These are phyloP conservation scores for Plantago major DNA, from an alignment of 257 asterid genomes.

Conservation along the genomic window DNA sequence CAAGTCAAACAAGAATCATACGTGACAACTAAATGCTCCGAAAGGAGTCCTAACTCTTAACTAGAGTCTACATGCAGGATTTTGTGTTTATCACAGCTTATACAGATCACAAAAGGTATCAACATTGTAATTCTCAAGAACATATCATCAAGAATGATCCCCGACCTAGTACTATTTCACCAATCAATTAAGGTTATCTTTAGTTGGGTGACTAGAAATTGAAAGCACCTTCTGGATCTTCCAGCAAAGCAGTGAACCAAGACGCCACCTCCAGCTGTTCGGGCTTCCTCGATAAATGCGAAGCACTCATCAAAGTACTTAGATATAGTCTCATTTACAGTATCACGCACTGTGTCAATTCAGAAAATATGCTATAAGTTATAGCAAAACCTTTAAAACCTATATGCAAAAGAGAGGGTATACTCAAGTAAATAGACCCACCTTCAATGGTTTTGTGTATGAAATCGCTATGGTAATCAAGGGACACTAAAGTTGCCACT, in stretches of 20 bases:
- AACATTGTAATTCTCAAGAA: too few species aligned
- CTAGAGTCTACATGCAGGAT: too few species aligned
- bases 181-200: not conserved
- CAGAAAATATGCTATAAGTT: constrained; percentile 5
- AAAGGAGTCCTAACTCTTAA: too few species aligned
- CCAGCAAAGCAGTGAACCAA: constrained; percentile 88
- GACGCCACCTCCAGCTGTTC: constrained; percentile 56
- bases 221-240: constrained; percentile 73
- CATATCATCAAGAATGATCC: too few species aligned
- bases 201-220: not conserved
- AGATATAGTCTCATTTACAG: constrained; percentile 41
- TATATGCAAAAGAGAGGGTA: not conserved
- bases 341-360: constrained; percentile 60
- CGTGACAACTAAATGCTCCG: too few species aligned
- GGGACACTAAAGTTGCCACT: constrained; percentile 43
- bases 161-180: constrained; percentile 2
- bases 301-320: constrained; percentile 70
- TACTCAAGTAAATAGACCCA: constrained; percentile 18
- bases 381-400: not conserved
- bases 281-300: constrained; percentile 73
- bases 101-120: too few species aligned
- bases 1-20: too few species aligned
- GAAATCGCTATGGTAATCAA: constrained; percentile 58
- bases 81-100: too few species aligned
- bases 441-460: constrained; percentile 60